Evolutionary conservation across 805 yeast genomes (phyloP), one percentile per base, ranked within the genome.

Genomic region (Grigorovia yakushimaensis): DNA sequence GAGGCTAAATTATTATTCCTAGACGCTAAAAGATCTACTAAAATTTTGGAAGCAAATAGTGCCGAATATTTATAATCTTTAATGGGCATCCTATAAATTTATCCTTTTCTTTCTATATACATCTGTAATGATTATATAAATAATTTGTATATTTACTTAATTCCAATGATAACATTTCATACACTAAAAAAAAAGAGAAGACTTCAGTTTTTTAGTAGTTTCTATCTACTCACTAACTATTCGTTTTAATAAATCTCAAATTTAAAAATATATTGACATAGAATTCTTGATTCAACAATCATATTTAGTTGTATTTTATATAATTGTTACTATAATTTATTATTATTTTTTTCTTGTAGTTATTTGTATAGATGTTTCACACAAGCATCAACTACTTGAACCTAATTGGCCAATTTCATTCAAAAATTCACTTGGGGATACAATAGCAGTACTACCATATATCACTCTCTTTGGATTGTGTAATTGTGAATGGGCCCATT

Each of bases 401-500:
- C 80, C 83, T 49, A 85, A 68, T 40, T 64, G 69, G 4, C 78
- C 65, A 56, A 88, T 76, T 60, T 88, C 95, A 23, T 71, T 60
- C 54, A 88, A 69, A 56, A 87, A 87, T 40, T 78, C 82, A 17
- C 66, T 65, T 3, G 95, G 89, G 0, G 88, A 79, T 33, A 78
- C 65, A 38, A 88, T 77, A 52, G 78, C 81, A 1, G 96, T 88
- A 57, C 94, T 80, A 23, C 98, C 98, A 64, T 93, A 91, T 20
- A 84, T 77, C 30, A 93, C 84, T 35, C 71, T 70, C 60, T 78
- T 83, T 15, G 66, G 62, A 41, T 61, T 65, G 43, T 68, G 72
- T 42, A 67, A 59, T 44, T 62, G 68, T 5, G 69, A 62, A 41
- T 70, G 64, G 0, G 79, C 78, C 94, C 96, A 89, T 64, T 89